Base-by-base conservation (phyloP, 1,139 yeast species). In the Candida tunisiensis region DNA sequence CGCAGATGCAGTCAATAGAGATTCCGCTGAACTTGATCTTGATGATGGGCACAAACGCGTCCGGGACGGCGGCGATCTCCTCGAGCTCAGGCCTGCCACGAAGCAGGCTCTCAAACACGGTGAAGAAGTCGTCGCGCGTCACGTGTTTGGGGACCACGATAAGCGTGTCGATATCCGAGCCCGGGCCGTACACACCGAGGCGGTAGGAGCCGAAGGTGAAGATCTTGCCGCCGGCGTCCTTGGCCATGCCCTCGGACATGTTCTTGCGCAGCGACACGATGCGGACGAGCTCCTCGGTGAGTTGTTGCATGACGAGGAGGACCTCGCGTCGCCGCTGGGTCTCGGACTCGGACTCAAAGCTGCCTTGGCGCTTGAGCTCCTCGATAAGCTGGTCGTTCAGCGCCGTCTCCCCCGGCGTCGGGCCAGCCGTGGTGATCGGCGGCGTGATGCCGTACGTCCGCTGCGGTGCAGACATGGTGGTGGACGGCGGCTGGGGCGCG, bases 191-290 rank as follows among this genome's bases (percentile, higher is more conserved):
- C 6, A 88, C 98, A 2, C 98, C 98, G 25, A 88, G 56, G 35
- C 94, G 62, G 45, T 85, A 88, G 0, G 96, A 85, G 0, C 99
- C 99, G 53, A 69, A 88, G 0, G 96, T 83, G 48, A 85, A 88
- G 9, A 91, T 69, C 51, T 91, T 91, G 11, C 98, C 98, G 21
- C 98, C 98, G 0, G 96, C 93, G 50, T 88, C 98, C 34, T 58
- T 66, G 0, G 98, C 94, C 94, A 88, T 83, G 4, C 95, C 94
- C 34, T 88, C 96, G 18, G 88, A 71, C 95, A 88, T 83, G 45
- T 88, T 83, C 45, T 77, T 80, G 33, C 62, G 69, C 36, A 66
- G 61, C 3, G 93, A 77, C 7, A 83, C 95, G 7, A 56, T 65
- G 42, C 69, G 77, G 2, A 88, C 98, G 52, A 88, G 85, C 36